Evolutionary conservation across 2,329 filamentous ascomycete genomes (phyloP), one percentile per base, ranked within the genome.

Genomic region (Elsinoe ampelina): DNA sequence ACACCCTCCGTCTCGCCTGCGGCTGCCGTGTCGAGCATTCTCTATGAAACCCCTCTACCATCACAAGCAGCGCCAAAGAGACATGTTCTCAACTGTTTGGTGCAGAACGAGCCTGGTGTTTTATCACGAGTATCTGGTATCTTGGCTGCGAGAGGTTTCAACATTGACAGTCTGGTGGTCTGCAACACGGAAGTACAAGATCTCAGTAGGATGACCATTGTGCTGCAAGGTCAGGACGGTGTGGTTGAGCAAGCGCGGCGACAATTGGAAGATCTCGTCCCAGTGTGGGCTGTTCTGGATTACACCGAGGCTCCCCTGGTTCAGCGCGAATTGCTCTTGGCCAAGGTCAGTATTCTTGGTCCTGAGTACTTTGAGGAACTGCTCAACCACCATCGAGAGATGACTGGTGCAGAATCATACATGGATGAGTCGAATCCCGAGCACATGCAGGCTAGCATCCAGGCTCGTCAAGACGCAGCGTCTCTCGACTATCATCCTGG

Each of bases 281-380:
- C 93, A 20, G 93, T 98, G 58, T 98, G 93, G 93, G 93, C 93
- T 55, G 93, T 98, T 34, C 77, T 98, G 58, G 93, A 98, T 75
- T 98, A 98, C 75, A 97, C 91, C 59, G 81, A 84, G 60, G 85
- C 93, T 4, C 89, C 93, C 2, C 83, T 98, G 20, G 93, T 98
- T 17, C 93, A 98, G 80, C 86, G 93, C 61, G 93, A 98, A 74
- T 80, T 98, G 30, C 81, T 98, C 7, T 83, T 98, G 36, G 92
- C 93, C 66, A 98, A 98, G 79, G 82, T 98, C 74, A 95, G 92
- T 72, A 95, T 95, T 60, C 81, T 98, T 36, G 93, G 93, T 0
- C 93, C 93, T 5, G 93, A 98, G 77, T 96, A 95, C 75, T 98
- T 96, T 66, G 92, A 97, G 75, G 93, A 98, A 75, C 81, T 98